phyloP scores from a whole-genome alignment of 179 eudicot genomes.

The Gypsophila paniculata region DNA sequence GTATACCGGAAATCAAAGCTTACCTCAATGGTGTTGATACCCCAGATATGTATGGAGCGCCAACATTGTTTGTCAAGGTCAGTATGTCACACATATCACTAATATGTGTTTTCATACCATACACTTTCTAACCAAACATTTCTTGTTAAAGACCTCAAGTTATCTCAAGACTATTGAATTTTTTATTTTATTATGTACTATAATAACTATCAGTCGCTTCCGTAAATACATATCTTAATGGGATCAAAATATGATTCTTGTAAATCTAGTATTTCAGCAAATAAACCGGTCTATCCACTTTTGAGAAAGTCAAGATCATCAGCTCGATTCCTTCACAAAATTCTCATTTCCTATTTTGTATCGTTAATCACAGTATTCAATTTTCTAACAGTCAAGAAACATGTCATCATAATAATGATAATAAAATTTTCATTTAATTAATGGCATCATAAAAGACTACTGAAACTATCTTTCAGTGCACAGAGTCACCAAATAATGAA shows the following conservation, averaged over 20 bases:
- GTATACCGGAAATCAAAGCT: conserved; percentile 87
- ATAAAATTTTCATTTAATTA: too few relatives aligned
- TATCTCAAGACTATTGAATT: background rate
- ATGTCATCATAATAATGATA: too few relatives aligned
- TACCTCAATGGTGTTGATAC: conserved; percentile 86
- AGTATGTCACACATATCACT: background rate
- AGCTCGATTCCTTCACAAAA: too few relatives aligned
- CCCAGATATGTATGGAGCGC: conserved; percentile 82
- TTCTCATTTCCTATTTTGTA: too few relatives aligned
- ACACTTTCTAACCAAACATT: conserved; percentile 1
- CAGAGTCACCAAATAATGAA: too few relatives aligned
- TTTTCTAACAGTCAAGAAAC: too few relatives aligned
- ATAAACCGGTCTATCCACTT: background rate
- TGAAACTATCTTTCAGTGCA: too few relatives aligned
- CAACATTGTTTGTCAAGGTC: conserved; percentile 83
- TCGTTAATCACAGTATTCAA: too few relatives aligned
- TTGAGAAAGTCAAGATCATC: too few relatives aligned
- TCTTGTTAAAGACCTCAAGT: background rate
- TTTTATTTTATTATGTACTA: too few relatives aligned
- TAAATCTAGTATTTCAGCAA: background rate
- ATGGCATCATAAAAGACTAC: too few relatives aligned
- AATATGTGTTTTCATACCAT: background rate
- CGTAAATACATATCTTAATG: background rate
- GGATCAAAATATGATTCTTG: background rate
- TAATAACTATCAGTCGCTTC: background rate